A percentile compares a stretch with the other conserved stretches of the same genome.
Conservation (phyloP, 1,139 yeast species). For the Debaryomycetaceae sp. region DNA sequence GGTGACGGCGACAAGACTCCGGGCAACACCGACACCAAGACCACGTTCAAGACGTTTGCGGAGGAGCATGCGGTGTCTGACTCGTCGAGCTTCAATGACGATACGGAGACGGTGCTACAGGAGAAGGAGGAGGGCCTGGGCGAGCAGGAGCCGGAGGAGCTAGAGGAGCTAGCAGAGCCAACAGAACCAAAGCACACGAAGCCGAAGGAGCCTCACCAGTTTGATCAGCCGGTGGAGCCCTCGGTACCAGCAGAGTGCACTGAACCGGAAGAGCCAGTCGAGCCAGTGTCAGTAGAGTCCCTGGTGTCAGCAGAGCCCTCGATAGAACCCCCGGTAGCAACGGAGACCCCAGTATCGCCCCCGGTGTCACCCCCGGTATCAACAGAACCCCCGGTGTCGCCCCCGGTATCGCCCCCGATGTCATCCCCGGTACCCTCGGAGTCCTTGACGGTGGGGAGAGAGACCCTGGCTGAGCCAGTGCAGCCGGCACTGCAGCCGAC, state of each 20-base stretch:
- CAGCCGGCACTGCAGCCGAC: too few species aligned
- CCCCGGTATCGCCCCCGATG: neutral
- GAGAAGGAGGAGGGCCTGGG: slow-evolving; percentile 17
- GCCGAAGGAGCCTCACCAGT: too few species aligned
- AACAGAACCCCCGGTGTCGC: too few species aligned
- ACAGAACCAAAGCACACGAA: too few species aligned
- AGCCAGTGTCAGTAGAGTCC: slow-evolving; percentile 3
- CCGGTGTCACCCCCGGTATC: neutral
- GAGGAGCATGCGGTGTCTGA: slow-evolving; percentile 15
- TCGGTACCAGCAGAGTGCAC: too few species aligned
- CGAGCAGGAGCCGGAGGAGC: slow-evolving; percentile 10
- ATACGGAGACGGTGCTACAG: slow-evolving; percentile 30
- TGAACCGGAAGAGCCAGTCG: slow-evolving; percentile 4
- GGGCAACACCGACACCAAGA: slow-evolving; percentile 29
- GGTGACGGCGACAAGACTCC: slow-evolving; percentile 36
- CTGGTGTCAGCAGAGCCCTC: neutral
- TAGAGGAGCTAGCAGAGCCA: too few species aligned
- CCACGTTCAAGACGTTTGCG: slow-evolving; percentile 28
- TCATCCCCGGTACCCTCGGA: neutral
- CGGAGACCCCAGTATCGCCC: neutral
- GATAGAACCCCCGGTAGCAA: slow-evolving; percentile 2
- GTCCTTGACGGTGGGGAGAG: neutral
- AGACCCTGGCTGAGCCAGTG: too few species aligned
- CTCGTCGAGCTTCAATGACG: slow-evolving; percentile 28
- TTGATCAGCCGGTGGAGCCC: too few species aligned